phyloP scores from a whole-genome alignment of 2,329 filamentous ascomycete species.

The Fusarium chaquense region DNA sequence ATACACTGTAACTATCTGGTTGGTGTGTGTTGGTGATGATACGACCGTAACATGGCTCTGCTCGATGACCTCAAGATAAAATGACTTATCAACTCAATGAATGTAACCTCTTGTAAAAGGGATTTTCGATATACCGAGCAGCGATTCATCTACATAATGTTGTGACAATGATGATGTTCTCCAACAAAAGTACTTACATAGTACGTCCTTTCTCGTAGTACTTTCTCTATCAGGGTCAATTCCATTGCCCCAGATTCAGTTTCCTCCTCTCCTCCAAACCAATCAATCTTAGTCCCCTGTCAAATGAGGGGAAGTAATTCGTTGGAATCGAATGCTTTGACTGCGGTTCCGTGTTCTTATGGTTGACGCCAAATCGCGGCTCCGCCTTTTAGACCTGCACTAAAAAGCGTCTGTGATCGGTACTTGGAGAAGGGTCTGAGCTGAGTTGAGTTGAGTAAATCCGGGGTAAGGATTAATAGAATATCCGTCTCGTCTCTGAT shows the following conservation, averaged over 20 bases:
- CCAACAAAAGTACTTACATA: not conserved
- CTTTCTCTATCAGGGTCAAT: not conserved
- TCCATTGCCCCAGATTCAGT: constrained; percentile 22
- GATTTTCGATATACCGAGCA: not conserved
- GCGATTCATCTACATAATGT: not conserved
- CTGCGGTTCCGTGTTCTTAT: constrained; percentile 45
- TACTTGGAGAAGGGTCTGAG: constrained; percentile 1
- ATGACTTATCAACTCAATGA: not conserved
- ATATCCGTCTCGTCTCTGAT: not conserved
- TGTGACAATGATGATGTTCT: not conserved
- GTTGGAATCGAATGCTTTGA: constrained; percentile 14
- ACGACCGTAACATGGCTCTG: not conserved
- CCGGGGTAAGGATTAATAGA: constrained; percentile 21
- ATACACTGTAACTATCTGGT: constrained; percentile 1
- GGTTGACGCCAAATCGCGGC: constrained; percentile 45
- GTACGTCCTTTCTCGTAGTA: too few species aligned
- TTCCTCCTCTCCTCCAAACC: not conserved
- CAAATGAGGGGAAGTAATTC: constrained; percentile 37
- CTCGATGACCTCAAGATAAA: not conserved
- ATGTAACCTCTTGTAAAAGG: constrained; percentile 17
- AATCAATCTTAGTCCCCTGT: not conserved
- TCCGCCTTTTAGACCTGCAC: constrained; percentile 40
- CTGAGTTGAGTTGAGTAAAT: not conserved
- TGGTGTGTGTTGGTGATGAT: constrained; percentile 10
- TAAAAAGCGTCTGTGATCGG: constrained; percentile 5